Evolutionary conservation across 2,329 filamentous ascomycete genomes (phyloP).

Genomic region (Scedosporium apiospermum): DNA sequence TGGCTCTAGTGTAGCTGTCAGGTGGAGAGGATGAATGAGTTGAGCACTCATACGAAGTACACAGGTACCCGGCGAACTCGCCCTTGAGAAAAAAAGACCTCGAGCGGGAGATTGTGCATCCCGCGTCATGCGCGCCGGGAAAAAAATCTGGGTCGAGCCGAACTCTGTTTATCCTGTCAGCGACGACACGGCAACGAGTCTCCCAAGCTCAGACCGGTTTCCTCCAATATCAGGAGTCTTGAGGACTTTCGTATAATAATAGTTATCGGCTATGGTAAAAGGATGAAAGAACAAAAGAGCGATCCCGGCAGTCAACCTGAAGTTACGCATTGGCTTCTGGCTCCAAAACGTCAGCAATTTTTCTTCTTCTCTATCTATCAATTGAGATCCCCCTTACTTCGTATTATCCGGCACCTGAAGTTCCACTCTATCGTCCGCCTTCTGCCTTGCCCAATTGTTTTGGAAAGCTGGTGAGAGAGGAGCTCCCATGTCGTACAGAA

Average conservation of each 20-base stretch:
- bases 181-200: not conserved
- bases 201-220: no score
- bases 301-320: not conserved
- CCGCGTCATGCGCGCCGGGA: conserved; percentile 1
- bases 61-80: not conserved
- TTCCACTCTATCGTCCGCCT: not conserved
- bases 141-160: not conserved
- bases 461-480: not conserved
- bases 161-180: not conserved
- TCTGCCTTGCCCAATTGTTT: not conserved
- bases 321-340: not conserved
- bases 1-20: not conserved
- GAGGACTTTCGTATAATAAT: not conserved
- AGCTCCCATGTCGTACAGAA: not conserved
- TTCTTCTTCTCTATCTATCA: not conserved
- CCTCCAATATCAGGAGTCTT: no score
- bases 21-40: not conserved
- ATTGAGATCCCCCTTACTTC: not conserved
- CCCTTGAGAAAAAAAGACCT: not conserved
- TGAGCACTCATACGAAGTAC: no score
- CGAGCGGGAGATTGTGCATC: not conserved
- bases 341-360: not conserved
- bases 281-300: not conserved
- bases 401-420: not conserved
- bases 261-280: not conserved